Conservation (phyloP, 2,329 filamentous ascomycete genomes). For the Aspergillus sojae region DNA sequence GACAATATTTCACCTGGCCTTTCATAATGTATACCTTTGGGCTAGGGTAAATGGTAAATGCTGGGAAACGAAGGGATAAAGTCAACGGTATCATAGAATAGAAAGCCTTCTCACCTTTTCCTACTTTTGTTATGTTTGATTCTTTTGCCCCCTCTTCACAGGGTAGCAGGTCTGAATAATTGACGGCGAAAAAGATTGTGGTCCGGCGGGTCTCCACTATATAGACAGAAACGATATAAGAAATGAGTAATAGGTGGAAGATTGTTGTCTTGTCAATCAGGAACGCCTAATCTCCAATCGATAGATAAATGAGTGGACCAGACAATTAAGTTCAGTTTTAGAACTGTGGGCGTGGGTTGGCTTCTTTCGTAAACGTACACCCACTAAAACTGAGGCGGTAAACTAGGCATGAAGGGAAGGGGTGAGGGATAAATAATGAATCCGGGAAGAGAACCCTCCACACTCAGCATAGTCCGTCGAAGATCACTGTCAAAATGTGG, state of each 20-base stretch:
- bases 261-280: neutral
- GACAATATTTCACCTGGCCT: neutral
- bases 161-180: neutral
- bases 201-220: neutral
- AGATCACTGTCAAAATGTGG: conserved; percentile 1
- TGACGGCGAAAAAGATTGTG: neutral
- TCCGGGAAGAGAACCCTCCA: neutral
- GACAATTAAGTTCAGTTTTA: neutral
- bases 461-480: neutral
- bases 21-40: neutral
- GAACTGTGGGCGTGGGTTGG: neutral
- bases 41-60: neutral
- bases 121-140: neutral
- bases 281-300: neutral
- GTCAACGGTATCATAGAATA: neutral
- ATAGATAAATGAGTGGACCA: neutral
- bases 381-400: neutral
- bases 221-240: neutral
- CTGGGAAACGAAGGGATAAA: neutral
- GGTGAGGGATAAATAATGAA: neutral
- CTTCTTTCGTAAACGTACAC: neutral
- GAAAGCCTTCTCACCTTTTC: neutral
- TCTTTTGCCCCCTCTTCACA: neutral
- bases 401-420: neutral
- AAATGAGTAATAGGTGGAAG: neutral